Conservation (phyloP, 2,329 filamentous ascomycete species). For the Juglanconis oblonga region DNA sequence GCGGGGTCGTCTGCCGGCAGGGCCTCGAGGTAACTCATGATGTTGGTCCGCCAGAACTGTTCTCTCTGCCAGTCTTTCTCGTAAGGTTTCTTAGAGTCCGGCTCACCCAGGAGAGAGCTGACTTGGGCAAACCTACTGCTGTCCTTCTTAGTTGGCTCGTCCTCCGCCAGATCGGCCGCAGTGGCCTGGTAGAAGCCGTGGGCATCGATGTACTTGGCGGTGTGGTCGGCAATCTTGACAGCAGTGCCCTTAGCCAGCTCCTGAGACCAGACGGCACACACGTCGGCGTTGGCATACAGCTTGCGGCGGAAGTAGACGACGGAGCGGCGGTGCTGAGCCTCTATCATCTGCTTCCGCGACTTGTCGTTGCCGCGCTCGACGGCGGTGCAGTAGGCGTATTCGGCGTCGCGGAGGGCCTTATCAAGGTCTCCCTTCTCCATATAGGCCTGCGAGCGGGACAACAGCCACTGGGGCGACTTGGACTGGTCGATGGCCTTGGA, state of each 20-base stretch:
- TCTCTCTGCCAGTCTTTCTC: slow-evolving; percentile 39
- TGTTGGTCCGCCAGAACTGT: slow-evolving; percentile 44
- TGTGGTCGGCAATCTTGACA: slow-evolving; percentile 34
- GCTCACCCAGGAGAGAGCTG: slow-evolving; percentile 1
- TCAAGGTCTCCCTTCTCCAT: slow-evolving; percentile 60
- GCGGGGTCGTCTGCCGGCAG: slow-evolving; percentile 42
- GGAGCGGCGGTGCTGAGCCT: slow-evolving; percentile 79
- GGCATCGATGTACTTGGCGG: slow-evolving; percentile 25
- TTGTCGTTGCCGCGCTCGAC: slow-evolving; percentile 60
- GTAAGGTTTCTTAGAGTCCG: slow-evolving; percentile 21
- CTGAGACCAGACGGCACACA: slow-evolving; percentile 62
- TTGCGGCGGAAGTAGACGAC: slow-evolving; percentile 69
- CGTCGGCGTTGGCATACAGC: slow-evolving; percentile 71
- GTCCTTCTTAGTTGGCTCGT: slow-evolving; percentile 13
- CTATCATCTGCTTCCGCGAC: slow-evolving; percentile 66
- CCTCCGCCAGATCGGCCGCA: slow-evolving; percentile 26
- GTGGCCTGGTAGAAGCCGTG: slow-evolving; percentile 47
- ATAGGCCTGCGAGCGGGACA: slow-evolving; percentile 78
- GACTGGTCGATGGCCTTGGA: slow-evolving; percentile 65
- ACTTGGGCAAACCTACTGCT: background rate
- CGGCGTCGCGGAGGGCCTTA: slow-evolving; percentile 67
- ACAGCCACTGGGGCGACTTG: slow-evolving; percentile 72
- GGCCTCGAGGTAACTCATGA: slow-evolving; percentile 42
- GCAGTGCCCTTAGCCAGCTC: slow-evolving; percentile 37
- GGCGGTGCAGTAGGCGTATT: slow-evolving; percentile 61